Base-by-base conservation (phyloP, 768 basidiomycete species). In the Mycena vulgaris region DNA sequence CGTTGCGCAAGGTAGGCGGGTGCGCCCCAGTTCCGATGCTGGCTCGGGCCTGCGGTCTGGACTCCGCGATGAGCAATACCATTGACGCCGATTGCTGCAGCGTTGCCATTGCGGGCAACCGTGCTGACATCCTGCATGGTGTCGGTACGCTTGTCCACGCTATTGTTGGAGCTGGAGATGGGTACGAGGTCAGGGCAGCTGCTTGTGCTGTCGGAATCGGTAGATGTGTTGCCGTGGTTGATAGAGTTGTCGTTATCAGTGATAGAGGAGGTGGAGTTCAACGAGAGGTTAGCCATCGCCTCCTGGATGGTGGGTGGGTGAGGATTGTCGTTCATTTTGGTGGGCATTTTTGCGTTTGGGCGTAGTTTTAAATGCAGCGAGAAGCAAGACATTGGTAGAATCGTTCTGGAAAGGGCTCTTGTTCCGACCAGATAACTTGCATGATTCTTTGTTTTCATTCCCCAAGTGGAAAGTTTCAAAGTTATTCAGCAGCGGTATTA, bases 151-250 rank as follows among this genome's bases (percentile, higher is more conserved):
- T n/a, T 16, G n/a, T 40, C 31, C 19, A 25, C 53, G 13, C 30
- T 7, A 3, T 19, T 59, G 21, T 30, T 42, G 1, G 59, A 33
- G 45, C 23, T 25, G 39, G 14, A 40, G 45, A 31, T 33, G 3
- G 59, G 59, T 2, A 48, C 45, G 45, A 61, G 42, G 31, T 61
- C 59, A n/a, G 59, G 59, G 1, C 42, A 2, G 17, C 59, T 61
- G 2, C 45, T 25, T 2, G 28, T 49, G 31, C 45, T 48, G 47
- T 61, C 59, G 14, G 59, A 23, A 23, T 49, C 13, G 49, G 28
- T 16, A 51, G 49, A 51, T 4, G n/a, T 51, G 30, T 51, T 30
- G 49, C 27, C 27, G 28, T 16, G 49, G 35, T 7, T 37, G 35
- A 14, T 37, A 37, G 35, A 7, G 35, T 14, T 37, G 35, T 37